Evolutionary conservation across 305 asterid species (phyloP).

Genomic region (Salvia sclarea): DNA sequence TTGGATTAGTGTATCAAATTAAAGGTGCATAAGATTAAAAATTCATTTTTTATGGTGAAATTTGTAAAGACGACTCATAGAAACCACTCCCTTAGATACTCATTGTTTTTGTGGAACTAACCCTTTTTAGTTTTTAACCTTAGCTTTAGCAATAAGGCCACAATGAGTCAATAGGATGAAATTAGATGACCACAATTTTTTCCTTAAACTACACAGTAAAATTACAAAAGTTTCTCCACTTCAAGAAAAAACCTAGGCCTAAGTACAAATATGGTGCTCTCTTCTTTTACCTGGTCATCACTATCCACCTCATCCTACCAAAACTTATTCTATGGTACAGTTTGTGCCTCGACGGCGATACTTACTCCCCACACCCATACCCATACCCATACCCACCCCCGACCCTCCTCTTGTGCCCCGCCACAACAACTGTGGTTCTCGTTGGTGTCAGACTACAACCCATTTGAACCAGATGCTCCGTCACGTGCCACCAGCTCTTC

Average conservation of each 20-base stretch:
- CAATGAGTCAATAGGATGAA: background rate
- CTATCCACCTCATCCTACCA: constrained; percentile 34
- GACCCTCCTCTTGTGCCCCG: background rate
- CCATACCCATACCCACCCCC: background rate
- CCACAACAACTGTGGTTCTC: constrained; percentile 9
- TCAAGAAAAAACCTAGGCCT: constrained; percentile 32
- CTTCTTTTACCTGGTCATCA: constrained; percentile 30
- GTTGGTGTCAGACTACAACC: background rate
- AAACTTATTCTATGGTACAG: constrained; percentile 50
- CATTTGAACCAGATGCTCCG: background rate
- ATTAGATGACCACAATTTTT: constrained; percentile 10
- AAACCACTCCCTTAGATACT: too few relatives aligned
- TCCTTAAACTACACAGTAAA: constrained; percentile 34
- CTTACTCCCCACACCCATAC: constrained; percentile 20
- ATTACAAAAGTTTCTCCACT: constrained; percentile 33
- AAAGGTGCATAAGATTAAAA: too few relatives aligned
- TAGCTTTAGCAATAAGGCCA: background rate
- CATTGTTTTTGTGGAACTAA: background rate
- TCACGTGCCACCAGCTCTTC: constrained; percentile 20
- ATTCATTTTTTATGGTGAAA: background rate
- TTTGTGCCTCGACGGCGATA: constrained; percentile 22
- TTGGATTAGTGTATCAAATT: too few relatives aligned
- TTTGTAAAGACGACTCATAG: too few relatives aligned
- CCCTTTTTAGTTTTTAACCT: background rate
- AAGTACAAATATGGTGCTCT: constrained; percentile 39